A percentile compares a stretch with the other conserved stretches of the same genome.
Evolutionary conservation across 345 rosid genomes (phyloP).

Genomic region (Linum lewisii): DNA sequence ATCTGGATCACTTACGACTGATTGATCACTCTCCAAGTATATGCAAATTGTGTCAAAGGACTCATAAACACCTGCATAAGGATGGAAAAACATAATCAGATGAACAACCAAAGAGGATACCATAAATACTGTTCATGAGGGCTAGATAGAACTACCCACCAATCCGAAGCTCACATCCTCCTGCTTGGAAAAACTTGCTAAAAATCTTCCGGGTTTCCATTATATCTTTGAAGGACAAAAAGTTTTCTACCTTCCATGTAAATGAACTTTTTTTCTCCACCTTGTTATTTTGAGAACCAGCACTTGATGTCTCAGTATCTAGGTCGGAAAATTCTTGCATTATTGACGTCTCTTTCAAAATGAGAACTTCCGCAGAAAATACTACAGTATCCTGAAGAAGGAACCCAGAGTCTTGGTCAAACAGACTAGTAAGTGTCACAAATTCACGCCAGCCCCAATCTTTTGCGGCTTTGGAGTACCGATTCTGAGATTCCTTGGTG

Average conservation of each 20-base stretch:
- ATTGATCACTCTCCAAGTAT: conserved; percentile 97
- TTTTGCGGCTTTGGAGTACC: conserved; percentile 98
- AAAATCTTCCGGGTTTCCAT: conserved; percentile 98
- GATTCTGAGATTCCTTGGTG: conserved; percentile 97
- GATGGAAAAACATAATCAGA: conserved; percentile 22
- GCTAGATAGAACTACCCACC: conserved; percentile 40
- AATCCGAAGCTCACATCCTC: conserved; percentile 99
- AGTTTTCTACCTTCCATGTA: conserved; percentile 99
- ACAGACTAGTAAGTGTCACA: conserved; percentile 92
- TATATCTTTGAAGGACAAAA: conserved; percentile 90
- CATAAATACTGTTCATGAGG: conserved; percentile 15
- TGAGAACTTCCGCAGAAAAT: conserved; percentile 98
- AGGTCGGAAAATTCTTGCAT: conserved; percentile 58
- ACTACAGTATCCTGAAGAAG: conserved; percentile 90
- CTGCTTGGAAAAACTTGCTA: conserved; percentile 98
- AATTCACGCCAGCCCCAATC: conserved; percentile 99
- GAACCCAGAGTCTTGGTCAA: conserved; percentile 99
- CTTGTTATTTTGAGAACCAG: conserved; percentile 40
- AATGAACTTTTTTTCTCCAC: conserved; percentile 72
- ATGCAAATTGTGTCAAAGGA: conserved; percentile 99
- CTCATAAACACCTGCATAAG: conserved; percentile 89
- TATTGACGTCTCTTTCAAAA: conserved; percentile 84
- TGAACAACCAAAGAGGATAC: conserved; percentile 15
- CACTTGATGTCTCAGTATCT: conserved; percentile 38
- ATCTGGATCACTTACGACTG: conserved; percentile 81